phyloP scores from a whole-genome alignment of 345 rosid species.

The Citrus hindsii region DNA sequence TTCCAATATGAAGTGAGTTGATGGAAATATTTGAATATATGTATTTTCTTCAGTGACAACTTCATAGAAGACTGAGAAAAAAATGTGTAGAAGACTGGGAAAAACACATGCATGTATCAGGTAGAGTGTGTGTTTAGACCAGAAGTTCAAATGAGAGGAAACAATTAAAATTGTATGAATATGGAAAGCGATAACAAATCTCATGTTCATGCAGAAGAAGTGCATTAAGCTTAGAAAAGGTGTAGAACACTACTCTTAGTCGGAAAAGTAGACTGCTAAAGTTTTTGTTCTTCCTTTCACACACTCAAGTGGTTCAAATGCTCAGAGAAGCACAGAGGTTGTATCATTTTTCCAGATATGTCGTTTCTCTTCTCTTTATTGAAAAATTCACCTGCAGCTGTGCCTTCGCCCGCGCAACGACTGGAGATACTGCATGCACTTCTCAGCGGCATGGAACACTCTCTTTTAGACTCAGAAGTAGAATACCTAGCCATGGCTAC shows the following conservation, averaged over 20 bases:
- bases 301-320: not conserved
- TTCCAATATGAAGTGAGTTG: not conserved
- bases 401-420: slow-evolving; percentile 83
- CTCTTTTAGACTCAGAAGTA: slow-evolving; percentile 57
- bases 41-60: not conserved
- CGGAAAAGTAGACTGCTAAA: not conserved
- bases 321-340: not conserved
- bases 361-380: not conserved
- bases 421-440: slow-evolving; percentile 53
- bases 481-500: slow-evolving; percentile 69
- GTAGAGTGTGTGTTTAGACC: not conserved
- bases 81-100: too few species aligned
- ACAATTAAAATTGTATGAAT: not conserved
- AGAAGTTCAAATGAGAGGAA: not conserved
- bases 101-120: not conserved
- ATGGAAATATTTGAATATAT: not conserved
- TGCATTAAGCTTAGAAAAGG: not conserved
- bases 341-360: not conserved
- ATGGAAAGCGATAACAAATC: not conserved
- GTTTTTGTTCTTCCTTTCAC: not conserved
- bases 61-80: not conserved
- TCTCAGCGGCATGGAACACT: slow-evolving; percentile 62
- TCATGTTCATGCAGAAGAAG: not conserved
- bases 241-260: not conserved
- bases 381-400: slow-evolving; percentile 49